Evolutionary conservation across 495 filamentous ascomycete species (phyloP), one percentile per base, ranked within the genome.

Genomic region (Neurospora terricola): DNA sequence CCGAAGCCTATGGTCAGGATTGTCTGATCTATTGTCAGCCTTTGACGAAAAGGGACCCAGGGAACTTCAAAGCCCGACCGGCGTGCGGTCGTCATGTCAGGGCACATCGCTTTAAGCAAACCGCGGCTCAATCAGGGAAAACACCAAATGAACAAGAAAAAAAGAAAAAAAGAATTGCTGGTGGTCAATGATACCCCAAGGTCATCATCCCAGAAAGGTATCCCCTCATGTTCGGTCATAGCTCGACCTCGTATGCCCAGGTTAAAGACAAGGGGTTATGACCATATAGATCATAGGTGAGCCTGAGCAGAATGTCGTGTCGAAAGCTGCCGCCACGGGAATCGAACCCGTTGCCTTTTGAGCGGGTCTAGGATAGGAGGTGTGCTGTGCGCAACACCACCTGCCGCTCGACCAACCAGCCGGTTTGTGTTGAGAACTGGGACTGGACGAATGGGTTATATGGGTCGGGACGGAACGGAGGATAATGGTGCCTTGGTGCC

Each of bases 1-100:
- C 90, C 91, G 70, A 94, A 84, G 7, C 93, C 93, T 37, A 95
- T 85, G 0, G 93, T 95, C 12, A 94, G 84, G 7, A 94, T 78
- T 14, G 45, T 54, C 45, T 54, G 6, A 27, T 54, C 1, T 0
- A 27, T 14, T 5, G 21, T 54, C 10, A 54, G 45, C 45, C 11
- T 54, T 14, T 6, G 10, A 23, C 3, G 21, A 10, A 54, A 11
- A 18, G 6, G 18, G 18, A 18, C 6, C 18, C 38, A 4, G 12
- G 5, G 38, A 38, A 11, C 38, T 9, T 38, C 10, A 0, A 38
- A 10, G 4, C 5, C 34, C 34, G 34, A 36, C 34, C 34, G 34
- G 4, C 34, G 34, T 36, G 30, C 37, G 0, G 38, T 39, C 11
- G 11, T 14, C 38, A 12, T 5, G 38, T 14, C 12, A 4, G 5